Evolutionary conservation across 2,329 filamentous ascomycete species (phyloP).

Genomic region (Penicillium thymicola): DNA sequence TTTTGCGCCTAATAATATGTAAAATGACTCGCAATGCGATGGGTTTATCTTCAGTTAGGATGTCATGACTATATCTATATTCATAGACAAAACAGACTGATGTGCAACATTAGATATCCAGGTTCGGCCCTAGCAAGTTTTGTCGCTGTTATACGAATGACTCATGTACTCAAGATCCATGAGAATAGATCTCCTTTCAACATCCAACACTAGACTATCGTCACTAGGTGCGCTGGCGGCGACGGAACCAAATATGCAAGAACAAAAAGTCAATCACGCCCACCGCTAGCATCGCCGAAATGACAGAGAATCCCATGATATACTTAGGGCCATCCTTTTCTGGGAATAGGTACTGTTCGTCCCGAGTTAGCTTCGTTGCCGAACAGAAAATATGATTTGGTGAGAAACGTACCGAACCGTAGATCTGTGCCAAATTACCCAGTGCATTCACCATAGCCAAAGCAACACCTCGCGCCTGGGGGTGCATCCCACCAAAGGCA

Average conservation of each 20-base stretch:
- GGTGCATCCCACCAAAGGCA: conserved; percentile 50
- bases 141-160: not conserved
- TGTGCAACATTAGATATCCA: not conserved
- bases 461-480: conserved; percentile 51
- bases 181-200: conserved; percentile 34
- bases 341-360: conserved; percentile 50
- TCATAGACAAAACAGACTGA: not conserved
- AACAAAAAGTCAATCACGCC: conserved; percentile 29
- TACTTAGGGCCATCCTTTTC: conserved; percentile 49
- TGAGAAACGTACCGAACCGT: conserved; percentile 38
- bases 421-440: conserved; percentile 56
- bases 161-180: not conserved
- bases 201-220: not conserved
- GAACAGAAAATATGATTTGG: not conserved
- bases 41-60: not conserved
- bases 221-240: not conserved
- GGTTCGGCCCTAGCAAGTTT: not conserved
- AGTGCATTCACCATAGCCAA: conserved; percentile 54
- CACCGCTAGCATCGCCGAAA: conserved; percentile 33
- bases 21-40: not conserved
- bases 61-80: not conserved
- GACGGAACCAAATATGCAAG: conserved; percentile 27
- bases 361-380: not conserved
- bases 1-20: not conserved
- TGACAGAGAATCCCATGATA: conserved; percentile 43